Evolutionary conservation across 176 grass and related monocot genomes (phyloP).

Genomic region (Phyllostachys edulis): DNA sequence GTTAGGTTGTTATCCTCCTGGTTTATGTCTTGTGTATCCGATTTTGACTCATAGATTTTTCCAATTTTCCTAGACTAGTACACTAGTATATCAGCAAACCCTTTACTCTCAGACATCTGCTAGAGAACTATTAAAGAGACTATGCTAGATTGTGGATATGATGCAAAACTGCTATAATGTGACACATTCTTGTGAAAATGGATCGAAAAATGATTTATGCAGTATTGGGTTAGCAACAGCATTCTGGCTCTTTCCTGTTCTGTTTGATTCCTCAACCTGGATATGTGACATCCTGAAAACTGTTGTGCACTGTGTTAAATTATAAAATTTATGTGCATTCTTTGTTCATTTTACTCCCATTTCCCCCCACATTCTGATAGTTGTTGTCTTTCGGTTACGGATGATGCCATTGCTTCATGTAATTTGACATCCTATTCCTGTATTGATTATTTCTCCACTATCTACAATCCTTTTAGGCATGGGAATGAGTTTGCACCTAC

Average conservation of each 20-base stretch:
- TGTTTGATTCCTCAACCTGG: not conserved
- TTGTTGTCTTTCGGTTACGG: too few species aligned
- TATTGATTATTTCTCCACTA: constrained; percentile 5
- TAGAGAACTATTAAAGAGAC: not conserved
- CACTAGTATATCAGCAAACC: not conserved
- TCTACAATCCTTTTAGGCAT: constrained; percentile 39
- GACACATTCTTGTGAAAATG: not conserved
- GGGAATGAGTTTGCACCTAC: constrained; percentile 69
- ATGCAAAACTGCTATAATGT: not conserved
- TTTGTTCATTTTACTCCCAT: not conserved
- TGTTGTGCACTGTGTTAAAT: not conserved
- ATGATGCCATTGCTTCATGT: not conserved
- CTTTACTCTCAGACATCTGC: not conserved
- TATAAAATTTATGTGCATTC: too few species aligned
- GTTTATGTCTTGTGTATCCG: not conserved
- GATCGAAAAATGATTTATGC: not conserved
- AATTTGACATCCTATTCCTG: constrained; percentile 3
- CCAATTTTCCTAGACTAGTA: too few species aligned
- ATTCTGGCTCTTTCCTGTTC: not conserved
- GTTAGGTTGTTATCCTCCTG: not conserved
- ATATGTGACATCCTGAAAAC: not conserved
- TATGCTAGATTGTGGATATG: not conserved
- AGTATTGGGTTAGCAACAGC: not conserved
- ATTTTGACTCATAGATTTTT: not conserved
- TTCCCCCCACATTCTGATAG: not conserved